Percentiles rank a stretch among this genome's conserved stretches.
Conservation (phyloP, 345 rosid species). For the Firmiana major region DNA sequence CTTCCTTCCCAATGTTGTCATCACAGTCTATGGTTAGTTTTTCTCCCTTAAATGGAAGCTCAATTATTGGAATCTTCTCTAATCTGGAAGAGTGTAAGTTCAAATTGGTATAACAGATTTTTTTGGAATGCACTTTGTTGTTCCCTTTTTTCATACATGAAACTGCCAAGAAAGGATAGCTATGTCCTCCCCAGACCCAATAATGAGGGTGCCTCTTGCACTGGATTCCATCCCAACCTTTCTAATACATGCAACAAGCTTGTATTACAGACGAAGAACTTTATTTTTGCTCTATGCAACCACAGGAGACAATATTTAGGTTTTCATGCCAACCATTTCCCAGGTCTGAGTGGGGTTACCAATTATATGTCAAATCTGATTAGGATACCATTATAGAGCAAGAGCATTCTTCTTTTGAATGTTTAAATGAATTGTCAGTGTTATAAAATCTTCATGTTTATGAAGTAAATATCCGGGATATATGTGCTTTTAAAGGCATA, state of each 20-base stretch:
- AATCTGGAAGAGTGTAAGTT: neutral
- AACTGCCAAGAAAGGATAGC: slow-evolving; percentile 1
- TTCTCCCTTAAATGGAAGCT: slow-evolving; percentile 1
- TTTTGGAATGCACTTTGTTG: neutral
- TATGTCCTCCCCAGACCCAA: neutral
- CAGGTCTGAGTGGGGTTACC: neutral
- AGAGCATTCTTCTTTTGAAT: neutral
- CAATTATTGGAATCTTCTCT: neutral
- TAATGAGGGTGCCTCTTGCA: neutral
- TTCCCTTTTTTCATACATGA: neutral
- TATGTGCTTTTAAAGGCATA: neutral
- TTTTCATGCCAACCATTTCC: neutral
- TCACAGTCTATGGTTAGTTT: slow-evolving; percentile 72
- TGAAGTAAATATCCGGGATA: neutral
- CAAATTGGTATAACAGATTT: neutral
- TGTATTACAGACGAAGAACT: neutral
- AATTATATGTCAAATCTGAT: neutral
- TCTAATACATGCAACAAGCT: neutral
- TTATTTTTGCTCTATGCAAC: neutral
- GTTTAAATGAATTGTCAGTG: neutral
- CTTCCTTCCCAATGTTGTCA: slow-evolving; percentile 67
- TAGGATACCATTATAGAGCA: neutral
- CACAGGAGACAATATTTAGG: neutral
- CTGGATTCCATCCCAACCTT: neutral
- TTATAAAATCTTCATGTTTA: neutral